Base-by-base conservation (phyloP, 2,329 filamentous ascomycete genomes). In the Corniculantispora saksenae region DNA sequence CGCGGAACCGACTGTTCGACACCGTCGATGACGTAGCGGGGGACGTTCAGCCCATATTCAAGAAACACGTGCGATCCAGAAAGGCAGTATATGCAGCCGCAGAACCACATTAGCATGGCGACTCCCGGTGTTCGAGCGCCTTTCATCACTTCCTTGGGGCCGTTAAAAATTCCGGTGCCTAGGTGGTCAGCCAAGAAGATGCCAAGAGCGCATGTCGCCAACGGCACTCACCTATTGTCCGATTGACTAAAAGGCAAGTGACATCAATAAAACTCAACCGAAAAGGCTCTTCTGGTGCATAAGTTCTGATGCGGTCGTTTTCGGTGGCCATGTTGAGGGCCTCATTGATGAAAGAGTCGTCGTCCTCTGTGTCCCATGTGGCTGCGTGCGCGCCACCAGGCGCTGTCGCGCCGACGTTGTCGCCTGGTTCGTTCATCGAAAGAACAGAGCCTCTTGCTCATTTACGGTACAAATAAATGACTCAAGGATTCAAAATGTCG, bases 1-100 rank as follows among this genome's bases (percentile, higher is more conserved):
- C 81, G 74, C 9, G 81, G 80, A 1, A 82, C 78, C 32, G 73
- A 75, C 64, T 78, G 76, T 64, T 79, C 76, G 13, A 77, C 67
- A 12, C 77, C 77, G 19, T 77, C 71, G 38, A 79, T 75, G 25
- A 74, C 71, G 60, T 79, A 79, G 23, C 80, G 75, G 13, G 81
- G 81, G 32, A 82, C 75, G 35, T 80, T 81, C 21, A 83, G 74
- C 2, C 82, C 81, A 56, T 82, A 81, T 66, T 83, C 82, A 15
- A 83, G 74, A 63, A 78, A 78, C 10, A 78, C 77, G 32, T 78
- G 76, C 13, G 73, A 69, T 1, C 78, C 73, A 13, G 74, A 67
- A 58, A 78, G 68, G 63, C 77, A 75, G 64, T 81, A 80, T 21
- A 81, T 66, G 40, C 74, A 73, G 10, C 78, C 79, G 4, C 73